A percentile compares a stretch with the other conserved stretches of the same genome.
phyloP scores from a whole-genome alignment of 164 flowering plant species.

The Magnolia changhungtana region DNA sequence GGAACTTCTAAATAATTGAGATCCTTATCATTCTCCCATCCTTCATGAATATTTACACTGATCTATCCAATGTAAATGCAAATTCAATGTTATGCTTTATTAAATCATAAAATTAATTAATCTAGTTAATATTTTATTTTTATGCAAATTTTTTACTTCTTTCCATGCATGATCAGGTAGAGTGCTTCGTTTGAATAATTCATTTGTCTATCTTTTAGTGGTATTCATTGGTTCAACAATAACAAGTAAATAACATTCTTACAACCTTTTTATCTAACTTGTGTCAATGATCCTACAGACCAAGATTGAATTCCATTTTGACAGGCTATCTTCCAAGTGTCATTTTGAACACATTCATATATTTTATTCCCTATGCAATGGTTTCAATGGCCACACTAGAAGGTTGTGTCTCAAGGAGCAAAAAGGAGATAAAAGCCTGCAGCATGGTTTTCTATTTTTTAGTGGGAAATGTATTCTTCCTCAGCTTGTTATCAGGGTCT shows the following conservation, averaged over 20 bases:
- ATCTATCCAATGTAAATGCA: too few species aligned
- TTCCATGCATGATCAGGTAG: background rate
- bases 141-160: background rate
- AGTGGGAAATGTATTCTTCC: conserved; percentile 83
- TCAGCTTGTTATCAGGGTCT: conserved; percentile 86
- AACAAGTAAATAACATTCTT: background rate
- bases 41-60: too few species aligned
- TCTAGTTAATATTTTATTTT: too few species aligned
- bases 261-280: background rate
- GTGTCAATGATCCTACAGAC: conserved; percentile 41
- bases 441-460: conserved; percentile 91
- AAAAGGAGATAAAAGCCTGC: conserved; percentile 73
- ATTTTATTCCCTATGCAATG: conserved; percentile 74
- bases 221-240: background rate
- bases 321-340: conserved; percentile 91
- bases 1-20: too few species aligned
- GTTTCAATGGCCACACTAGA: conserved; percentile 52
- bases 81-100: too few species aligned
- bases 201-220: background rate
- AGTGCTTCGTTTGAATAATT: background rate
- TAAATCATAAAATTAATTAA: too few species aligned
- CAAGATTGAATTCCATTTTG: conserved; percentile 72
- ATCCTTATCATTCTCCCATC: too few species aligned
- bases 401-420: conserved; percentile 67
- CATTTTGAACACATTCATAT: conserved; percentile 71